Evolutionary conservation across 352 stramenopile species (phyloP), one percentile per base, ranked within the genome.

Genomic region (Phytophthora litchii): DNA sequence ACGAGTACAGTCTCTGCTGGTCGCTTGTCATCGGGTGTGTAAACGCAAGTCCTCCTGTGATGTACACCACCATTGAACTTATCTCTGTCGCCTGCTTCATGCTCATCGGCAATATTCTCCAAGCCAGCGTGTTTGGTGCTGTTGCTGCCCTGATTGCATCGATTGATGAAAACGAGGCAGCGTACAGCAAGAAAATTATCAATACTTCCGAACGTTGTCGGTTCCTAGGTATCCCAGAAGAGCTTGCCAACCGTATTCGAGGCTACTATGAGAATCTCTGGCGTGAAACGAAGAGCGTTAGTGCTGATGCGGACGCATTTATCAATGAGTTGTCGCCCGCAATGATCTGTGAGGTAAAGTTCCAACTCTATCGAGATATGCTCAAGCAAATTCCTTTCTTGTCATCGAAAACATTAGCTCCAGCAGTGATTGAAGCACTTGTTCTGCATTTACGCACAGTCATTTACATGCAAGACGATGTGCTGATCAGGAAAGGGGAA

Each of bases 381-480:
- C 64, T 92, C 72, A 87, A 70, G 56, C 68, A 83, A 32, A 89
- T 90, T 55, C 76, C 76, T 13, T 92, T 92, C 52, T 52, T 92
- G 3, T 90, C 80, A 9, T 58, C 81, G 0, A 68, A 72, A 11
- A 78, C 84, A 23, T 72, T 90, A 32, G 75, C 83, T 19, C 74
- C 77, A 19, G 74, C 78, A 0, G 72, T 92, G 10, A 88, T 92
- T 20, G 79, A 91, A 53, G 79, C 89, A 31, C 70, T 92, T n/a
- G 80, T 92, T 46, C 47, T 89, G n/a, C 78, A 89, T 23, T 64
- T 92, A n/a, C 76, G 80, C n/a, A 89, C 81, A 0, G 80, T 89
- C 25, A 86, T 89, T 45, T 92, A 92, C 62, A 90, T 92, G 80
- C 80, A 91, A 59, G 80, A 90, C 46, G 80, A 91, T 36, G 76